A percentile compares a stretch with the other conserved stretches of the same genome.
These are phyloP conservation scores for Neopestalotiopsis rosae DNA, from an alignment of 2,329 filamentous ascomycete genomes.

Conservation along the genomic window DNA sequence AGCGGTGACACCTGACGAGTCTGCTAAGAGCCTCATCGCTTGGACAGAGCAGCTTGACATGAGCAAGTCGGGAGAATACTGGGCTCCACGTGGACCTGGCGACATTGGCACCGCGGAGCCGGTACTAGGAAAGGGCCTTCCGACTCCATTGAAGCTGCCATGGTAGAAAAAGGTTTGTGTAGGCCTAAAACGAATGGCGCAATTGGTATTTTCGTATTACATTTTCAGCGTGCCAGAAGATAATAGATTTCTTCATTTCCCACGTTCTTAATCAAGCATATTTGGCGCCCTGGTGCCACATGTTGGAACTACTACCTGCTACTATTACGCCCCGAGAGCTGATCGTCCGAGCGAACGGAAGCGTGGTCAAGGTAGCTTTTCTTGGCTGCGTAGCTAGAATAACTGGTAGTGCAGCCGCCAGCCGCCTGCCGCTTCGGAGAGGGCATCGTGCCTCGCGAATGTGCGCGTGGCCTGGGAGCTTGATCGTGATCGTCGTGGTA, in stretches of 20 bases:
- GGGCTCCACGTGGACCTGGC: conserved; percentile 72
- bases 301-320: background rate
- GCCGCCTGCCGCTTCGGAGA: background rate
- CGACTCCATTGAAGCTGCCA: conserved; percentile 21
- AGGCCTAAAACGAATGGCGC: background rate
- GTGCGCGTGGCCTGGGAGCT: background rate
- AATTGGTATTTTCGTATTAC: background rate
- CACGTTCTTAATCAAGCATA: background rate
- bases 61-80: conserved; percentile 71
- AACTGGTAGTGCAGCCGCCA: background rate
- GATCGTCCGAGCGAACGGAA: background rate
- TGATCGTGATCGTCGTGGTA: background rate
- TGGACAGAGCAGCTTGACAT: conserved; percentile 70
- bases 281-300: background rate
- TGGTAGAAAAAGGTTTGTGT: conserved; percentile 12
- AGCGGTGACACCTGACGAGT: conserved; percentile 73
- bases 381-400: background rate
- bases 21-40: conserved; percentile 65
- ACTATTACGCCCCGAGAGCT: background rate
- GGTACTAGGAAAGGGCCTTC: conserved; percentile 19
- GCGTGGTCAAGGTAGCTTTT: background rate
- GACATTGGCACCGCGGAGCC: conserved; percentile 22
- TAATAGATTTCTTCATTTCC: background rate
- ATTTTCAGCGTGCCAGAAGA: background rate
- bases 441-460: background rate